A percentile compares a stretch with the other conserved stretches of the same genome.
Evolutionary conservation across 2,329 filamentous ascomycete species (phyloP).

Genomic region (Sclerotinia glacialis): DNA sequence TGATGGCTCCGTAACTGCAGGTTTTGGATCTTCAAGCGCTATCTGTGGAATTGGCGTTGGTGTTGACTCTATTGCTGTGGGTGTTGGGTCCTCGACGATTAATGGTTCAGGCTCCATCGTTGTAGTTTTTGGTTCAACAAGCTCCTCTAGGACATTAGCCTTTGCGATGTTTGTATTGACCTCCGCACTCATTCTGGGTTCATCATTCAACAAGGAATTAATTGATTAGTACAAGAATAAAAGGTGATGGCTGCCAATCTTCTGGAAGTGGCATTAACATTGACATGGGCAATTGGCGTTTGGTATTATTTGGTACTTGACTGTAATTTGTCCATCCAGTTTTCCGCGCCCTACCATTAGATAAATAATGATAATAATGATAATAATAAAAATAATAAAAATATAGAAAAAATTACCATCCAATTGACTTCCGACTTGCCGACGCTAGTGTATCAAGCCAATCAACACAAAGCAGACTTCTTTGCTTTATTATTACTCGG

Average conservation of each 20-base stretch:
- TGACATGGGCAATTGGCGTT: background rate
- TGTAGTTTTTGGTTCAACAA: background rate
- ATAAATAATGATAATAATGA: too few species aligned
- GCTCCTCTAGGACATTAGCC: background rate
- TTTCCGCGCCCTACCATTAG: too few species aligned
- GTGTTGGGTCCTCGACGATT: background rate
- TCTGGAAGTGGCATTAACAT: background rate
- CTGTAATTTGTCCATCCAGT: too few species aligned
- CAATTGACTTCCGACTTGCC: conserved; percentile 1
- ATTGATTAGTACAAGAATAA: background rate
- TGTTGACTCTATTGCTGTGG: background rate
- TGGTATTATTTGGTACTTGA: too few species aligned
- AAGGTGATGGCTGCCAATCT: background rate
- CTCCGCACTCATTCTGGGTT: conserved; percentile 7
- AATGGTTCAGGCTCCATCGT: background rate
- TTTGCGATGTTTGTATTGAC: background rate
- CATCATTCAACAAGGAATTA: background rate
- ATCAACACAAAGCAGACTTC: background rate
- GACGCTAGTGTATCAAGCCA: background rate
- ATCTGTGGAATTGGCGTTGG: background rate
- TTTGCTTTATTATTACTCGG: background rate
- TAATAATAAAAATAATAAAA: too few species aligned
- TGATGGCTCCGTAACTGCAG: conserved; percentile 6
- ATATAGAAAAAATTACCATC: too few species aligned
- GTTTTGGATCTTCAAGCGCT: conserved; percentile 2